phyloP scores from a whole-genome alignment of 164 flowering plant species.

The Chimonanthus praecox region DNA sequence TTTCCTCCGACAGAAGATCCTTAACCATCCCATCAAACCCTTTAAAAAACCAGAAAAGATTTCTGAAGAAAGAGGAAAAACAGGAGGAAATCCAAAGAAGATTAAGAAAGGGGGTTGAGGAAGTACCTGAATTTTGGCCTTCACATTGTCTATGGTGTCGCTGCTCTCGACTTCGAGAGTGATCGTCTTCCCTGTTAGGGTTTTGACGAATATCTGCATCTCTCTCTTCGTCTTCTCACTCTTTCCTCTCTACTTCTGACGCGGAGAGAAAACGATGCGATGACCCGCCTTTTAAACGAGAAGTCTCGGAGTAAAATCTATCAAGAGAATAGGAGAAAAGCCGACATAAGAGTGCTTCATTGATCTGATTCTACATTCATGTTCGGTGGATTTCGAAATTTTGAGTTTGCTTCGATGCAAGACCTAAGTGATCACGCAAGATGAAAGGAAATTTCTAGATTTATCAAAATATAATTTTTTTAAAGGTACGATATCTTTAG shows the following conservation, averaged over 20 bases:
- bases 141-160: conserved; percentile 28
- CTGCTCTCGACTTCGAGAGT: conserved; percentile 47
- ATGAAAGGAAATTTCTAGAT: too few species aligned
- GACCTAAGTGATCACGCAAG: too few species aligned
- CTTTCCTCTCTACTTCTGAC: neutral
- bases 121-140: conserved; percentile 22
- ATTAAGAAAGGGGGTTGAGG: neutral
- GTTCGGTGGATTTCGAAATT: neutral
- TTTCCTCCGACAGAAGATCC: neutral
- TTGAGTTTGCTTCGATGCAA: neutral
- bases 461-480: too few species aligned
- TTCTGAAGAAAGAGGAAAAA: neutral
- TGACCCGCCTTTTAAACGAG: neutral
- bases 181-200: conserved; percentile 61
- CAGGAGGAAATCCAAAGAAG: neutral
- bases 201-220: conserved; percentile 72
- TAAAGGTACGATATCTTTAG: too few species aligned
- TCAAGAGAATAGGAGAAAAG: neutral
- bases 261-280: neutral
- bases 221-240: neutral
- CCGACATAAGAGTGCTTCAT: neutral
- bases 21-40: neutral
- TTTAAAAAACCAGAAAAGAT: too few species aligned
- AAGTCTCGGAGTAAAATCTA: neutral
- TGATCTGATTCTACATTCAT: neutral